These are phyloP conservation scores for Monosporascus sp. DNA, from an alignment of 2,329 filamentous ascomycete genomes.

Conservation along the genomic window DNA sequence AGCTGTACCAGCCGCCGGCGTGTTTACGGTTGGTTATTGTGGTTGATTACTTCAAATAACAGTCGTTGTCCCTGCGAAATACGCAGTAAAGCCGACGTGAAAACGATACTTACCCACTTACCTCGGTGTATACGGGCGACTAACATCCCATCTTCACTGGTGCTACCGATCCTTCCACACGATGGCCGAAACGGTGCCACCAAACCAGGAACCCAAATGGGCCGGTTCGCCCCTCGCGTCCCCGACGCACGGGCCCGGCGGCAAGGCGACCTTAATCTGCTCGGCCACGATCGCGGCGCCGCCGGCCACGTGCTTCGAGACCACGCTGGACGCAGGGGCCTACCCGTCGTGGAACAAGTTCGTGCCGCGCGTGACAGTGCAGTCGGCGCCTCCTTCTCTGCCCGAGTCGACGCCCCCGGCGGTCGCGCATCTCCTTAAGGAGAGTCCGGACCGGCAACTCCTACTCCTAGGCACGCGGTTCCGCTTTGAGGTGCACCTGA, in stretches of 20 bases:
- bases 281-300: constrained; percentile 29
- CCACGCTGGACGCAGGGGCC: constrained; percentile 24
- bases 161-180: background rate
- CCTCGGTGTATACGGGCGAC: too few species aligned
- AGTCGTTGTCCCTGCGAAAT: too few species aligned
- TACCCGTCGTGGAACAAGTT: constrained; percentile 34
- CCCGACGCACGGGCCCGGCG: constrained; percentile 25
- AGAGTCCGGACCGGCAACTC: constrained; percentile 10
- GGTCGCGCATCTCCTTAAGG: constrained; percentile 11
- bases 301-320: constrained; percentile 24
- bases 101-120: too few species aligned
- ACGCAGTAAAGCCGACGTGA: too few species aligned
- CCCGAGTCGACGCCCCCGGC: constrained; percentile 6
- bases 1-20: too few species aligned
- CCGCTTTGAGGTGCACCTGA: constrained; percentile 29
- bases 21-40: too few species aligned
- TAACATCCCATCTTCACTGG: too few species aligned
- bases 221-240: constrained; percentile 20
- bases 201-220: constrained; percentile 10
- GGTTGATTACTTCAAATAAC: too few species aligned
- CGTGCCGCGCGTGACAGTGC: constrained; percentile 22
- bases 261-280: constrained; percentile 25
- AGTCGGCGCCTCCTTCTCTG: constrained; percentile 6
- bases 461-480: constrained; percentile 28
- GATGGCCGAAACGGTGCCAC: constrained; percentile 9